Evolutionary conservation across 176 grass and related monocot species (phyloP).

Genomic region (Aegilops bicornis): DNA sequence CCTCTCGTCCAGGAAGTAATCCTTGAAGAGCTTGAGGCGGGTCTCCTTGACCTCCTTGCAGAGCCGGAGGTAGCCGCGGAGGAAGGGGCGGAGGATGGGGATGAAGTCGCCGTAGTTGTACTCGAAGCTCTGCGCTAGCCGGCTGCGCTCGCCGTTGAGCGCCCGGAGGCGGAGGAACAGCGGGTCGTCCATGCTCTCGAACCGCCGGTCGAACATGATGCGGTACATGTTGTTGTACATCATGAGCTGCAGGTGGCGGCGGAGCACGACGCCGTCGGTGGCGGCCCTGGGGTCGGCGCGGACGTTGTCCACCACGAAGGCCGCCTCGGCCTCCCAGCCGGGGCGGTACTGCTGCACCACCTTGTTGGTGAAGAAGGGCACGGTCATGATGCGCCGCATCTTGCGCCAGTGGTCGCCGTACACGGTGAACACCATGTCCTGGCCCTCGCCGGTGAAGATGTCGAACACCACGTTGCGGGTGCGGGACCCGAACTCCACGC

Average conservation of each 20-base stretch:
- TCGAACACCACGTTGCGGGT: constrained; percentile 92
- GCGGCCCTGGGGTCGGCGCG: constrained; percentile 50
- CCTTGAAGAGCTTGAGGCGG: constrained; percentile 78
- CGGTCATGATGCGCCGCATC: constrained; percentile 93
- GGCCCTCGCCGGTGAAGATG: constrained; percentile 82
- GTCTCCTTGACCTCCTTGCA: constrained; percentile 82
- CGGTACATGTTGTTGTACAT: constrained; percentile 97
- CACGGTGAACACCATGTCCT: constrained; percentile 97
- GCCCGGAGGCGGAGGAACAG: constrained; percentile 56
- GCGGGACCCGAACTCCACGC: constrained; percentile 91
- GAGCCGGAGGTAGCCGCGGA: constrained; percentile 69
- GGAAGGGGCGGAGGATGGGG: constrained; percentile 68
- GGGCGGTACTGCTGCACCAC: constrained; percentile 76
- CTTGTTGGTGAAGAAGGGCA: constrained; percentile 92
- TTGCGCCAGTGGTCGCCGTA: constrained; percentile 96
- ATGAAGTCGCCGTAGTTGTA: constrained; percentile 99
- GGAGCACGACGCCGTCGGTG: constrained; percentile 53
- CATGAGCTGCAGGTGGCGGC: constrained; percentile 77
- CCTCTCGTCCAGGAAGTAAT: constrained; percentile 91
- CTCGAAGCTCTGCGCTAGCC: constrained; percentile 93
- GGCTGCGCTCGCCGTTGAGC: constrained; percentile 79
- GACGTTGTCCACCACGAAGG: constrained; percentile 60
- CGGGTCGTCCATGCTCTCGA: constrained; percentile 75
- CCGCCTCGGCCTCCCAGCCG: constrained; percentile 82
- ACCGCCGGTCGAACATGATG: constrained; percentile 86